These are phyloP conservation scores for Thraustochytrium sp. DNA, from an alignment of 352 stramenopile genomes.

Conservation along the genomic window DNA sequence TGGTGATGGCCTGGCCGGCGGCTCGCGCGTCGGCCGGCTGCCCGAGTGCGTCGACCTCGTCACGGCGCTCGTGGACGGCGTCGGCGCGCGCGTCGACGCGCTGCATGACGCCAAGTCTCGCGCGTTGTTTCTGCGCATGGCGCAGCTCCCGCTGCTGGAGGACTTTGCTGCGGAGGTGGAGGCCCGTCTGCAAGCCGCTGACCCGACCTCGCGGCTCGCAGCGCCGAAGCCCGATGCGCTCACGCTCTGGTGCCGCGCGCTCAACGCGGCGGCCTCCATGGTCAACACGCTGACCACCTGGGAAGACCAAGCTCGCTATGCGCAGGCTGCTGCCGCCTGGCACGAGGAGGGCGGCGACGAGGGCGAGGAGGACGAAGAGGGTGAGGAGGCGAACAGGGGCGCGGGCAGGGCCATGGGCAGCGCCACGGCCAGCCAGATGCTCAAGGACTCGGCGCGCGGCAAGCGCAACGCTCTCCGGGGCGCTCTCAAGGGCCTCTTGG, in stretches of 20 bases:
- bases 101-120: neutral
- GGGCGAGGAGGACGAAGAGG: neutral
- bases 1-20: neutral
- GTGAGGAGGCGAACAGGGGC: neutral
- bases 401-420: no score
- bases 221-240: neutral
- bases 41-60: constrained; percentile 1
- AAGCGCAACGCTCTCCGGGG: neutral
- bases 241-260: neutral
- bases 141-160: neutral
- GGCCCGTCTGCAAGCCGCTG: neutral
- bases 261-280: neutral
- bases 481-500: neutral
- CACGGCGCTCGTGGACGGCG: neutral
- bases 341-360: neutral
- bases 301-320: neutral
- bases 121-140: neutral
- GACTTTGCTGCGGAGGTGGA: constrained; percentile 6
- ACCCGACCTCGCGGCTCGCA: no score
- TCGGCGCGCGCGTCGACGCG: neutral
- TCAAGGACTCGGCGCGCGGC: neutral
- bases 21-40: neutral
- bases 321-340: neutral
- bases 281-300: neutral
- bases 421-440: no score